Evolutionary conservation across 805 yeast species (phyloP).

Genomic region (Pichia pseudocactophila): DNA sequence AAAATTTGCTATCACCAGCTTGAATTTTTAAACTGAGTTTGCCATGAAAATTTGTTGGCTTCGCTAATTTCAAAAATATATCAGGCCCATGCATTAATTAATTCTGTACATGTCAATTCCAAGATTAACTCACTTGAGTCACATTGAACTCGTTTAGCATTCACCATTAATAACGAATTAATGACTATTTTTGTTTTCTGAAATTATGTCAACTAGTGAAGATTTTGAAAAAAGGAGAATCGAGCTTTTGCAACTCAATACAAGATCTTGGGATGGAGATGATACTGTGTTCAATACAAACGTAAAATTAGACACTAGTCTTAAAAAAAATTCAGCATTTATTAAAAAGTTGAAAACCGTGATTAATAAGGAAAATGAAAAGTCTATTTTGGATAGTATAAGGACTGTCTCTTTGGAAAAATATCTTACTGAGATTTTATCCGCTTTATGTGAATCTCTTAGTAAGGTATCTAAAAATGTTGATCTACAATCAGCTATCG

Average conservation of each 20-base stretch:
- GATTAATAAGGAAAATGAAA: conserved; percentile 42
- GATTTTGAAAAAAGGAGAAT: conserved; percentile 18
- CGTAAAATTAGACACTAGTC: conserved; percentile 50
- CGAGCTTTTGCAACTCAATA: conserved; percentile 33
- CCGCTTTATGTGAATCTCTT: conserved; percentile 57
- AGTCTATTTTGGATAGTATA: conserved; percentile 50
- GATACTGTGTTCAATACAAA: conserved; percentile 21
- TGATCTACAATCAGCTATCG: conserved; percentile 57
- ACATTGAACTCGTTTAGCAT: too few relatives aligned
- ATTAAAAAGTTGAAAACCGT: conserved; percentile 58
- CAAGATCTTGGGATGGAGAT: conserved; percentile 46
- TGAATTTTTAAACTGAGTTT: too few relatives aligned
- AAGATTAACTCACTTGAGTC: too few relatives aligned
- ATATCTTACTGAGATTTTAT: conserved; percentile 61
- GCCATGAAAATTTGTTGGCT: too few relatives aligned
- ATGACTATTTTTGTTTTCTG: background rate
- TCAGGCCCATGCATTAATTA: too few relatives aligned
- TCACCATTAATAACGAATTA: too few relatives aligned
- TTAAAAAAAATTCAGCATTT: conserved; percentile 76
- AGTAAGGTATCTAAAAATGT: conserved; percentile 40
- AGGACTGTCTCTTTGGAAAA: conserved; percentile 56
- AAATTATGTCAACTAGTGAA: conserved; percentile 6
- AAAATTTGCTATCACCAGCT: too few relatives aligned
- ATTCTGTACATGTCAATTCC: too few relatives aligned
- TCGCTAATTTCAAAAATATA: too few relatives aligned